Conservation (phyloP, 768 basidiomycete species). For the Tremella fuciformis region DNA sequence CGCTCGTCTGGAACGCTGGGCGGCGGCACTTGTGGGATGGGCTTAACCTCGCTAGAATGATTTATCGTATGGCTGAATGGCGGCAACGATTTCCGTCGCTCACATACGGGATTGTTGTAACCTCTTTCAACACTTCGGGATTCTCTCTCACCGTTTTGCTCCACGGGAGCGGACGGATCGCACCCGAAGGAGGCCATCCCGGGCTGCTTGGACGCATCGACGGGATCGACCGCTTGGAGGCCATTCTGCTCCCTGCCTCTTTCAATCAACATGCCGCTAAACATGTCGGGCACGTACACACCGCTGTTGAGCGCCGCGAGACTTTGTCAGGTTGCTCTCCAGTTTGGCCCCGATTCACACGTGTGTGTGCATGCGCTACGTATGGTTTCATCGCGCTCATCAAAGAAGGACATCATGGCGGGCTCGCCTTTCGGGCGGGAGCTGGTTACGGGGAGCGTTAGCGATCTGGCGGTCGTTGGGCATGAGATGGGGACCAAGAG, state of each 20-base stretch:
- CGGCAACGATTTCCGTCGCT: slow-evolving; percentile 60
- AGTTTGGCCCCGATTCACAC: slow-evolving; percentile 16
- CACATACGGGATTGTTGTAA: slow-evolving; percentile 79
- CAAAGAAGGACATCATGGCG: slow-evolving; percentile 80
- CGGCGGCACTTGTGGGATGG: too few species aligned
- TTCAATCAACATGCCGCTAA: too few species aligned
- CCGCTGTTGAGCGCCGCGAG: too few species aligned
- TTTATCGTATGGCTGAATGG: too few species aligned
- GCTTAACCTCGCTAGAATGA: too few species aligned
- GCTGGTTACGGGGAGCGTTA: slow-evolving; percentile 61
- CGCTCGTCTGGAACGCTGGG: too few species aligned
- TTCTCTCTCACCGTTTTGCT: slow-evolving; percentile 63
- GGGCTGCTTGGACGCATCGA: slow-evolving; percentile 51
- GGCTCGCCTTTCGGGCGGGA: slow-evolving; percentile 66
- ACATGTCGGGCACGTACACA: too few species aligned
- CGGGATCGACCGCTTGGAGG: slow-evolving; percentile 64
- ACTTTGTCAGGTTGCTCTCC: not conserved
- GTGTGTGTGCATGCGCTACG: slow-evolving; percentile 36
- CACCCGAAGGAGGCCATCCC: slow-evolving; percentile 50
- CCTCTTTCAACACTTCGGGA: slow-evolving; percentile 55
- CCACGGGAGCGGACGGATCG: slow-evolving; percentile 37
- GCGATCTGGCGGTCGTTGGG: slow-evolving; percentile 66
- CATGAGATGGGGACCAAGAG: slow-evolving; percentile 75
- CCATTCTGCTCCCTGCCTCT: too few species aligned
- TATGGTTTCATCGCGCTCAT: slow-evolving; percentile 56